Base-by-base conservation (phyloP, 768 basidiomycete genomes). In the Hypsizygus marmoreus region DNA sequence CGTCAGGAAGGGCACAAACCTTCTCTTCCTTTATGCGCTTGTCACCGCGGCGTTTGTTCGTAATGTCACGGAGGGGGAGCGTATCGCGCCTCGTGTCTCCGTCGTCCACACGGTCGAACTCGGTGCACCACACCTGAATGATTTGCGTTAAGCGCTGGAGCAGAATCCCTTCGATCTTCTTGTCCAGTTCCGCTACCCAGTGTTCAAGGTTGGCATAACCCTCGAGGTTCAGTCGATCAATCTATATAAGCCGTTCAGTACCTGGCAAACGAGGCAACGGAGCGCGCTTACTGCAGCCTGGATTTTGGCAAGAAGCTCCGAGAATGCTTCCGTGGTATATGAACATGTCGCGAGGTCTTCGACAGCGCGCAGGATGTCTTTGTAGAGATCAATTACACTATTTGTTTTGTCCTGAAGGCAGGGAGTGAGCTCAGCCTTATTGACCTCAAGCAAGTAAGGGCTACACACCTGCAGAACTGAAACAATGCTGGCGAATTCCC, bases 161-260 rank as follows among this genome's bases (percentile, higher is more conserved):
- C 0, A 98, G 72, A 40, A 92, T 88, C 4, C 67, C 73, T 59
- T 97, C 92, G 54, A 98, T 95, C 50, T 84, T 80, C 53, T 82
- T 79, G 61, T 89, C 86, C 33, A 95, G 77, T 47, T 90, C 84
- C 2, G 81, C 79, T 0, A 97, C 92, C 86, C 97, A 98, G 39
- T 84, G 77, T 56, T 97, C 95, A 34, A 99, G 78, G 61, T 95
- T 92, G 16, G 91, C 83, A 55, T 95, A 99, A 12, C 97, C 95
- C 62, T 98, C 95, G 51, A 99, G 69, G 62, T 97, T 98, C 49
- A 99, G 76, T 26, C 87, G 81, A 67, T 98, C 97, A 50, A 97
- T 92, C 87, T 94, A 53, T 3, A 14, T 12, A 8, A 16, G 33
- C 36, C 44, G n/a, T 12, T 32, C 23, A 14, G 49, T 17, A 44